Percentiles rank a stretch among this genome's conserved stretches.
These are phyloP conservation scores for Brassica rapa DNA, from an alignment of 345 rosid species.

Conservation along the genomic window DNA sequence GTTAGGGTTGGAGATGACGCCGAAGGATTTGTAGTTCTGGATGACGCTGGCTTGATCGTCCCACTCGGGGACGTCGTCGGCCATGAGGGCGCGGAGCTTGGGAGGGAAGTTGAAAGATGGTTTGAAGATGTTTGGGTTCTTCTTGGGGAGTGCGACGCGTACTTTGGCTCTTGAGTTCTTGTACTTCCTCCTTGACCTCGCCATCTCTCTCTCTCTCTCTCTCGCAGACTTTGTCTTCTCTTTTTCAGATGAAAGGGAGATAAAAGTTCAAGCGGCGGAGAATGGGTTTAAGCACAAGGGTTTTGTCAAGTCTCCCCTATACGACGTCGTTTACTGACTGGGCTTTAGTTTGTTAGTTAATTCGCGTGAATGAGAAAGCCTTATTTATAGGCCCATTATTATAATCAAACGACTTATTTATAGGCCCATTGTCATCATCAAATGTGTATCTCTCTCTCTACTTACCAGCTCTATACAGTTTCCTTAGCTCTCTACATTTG, in stretches of 20 bases:
- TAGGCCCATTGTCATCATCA: not conserved
- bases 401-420: not conserved
- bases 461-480: not conserved
- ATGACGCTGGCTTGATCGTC: slow-evolving; percentile 82
- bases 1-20: slow-evolving; percentile 87
- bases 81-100: slow-evolving; percentile 72
- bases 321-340: slow-evolving; percentile 6
- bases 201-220: slow-evolving; percentile 53
- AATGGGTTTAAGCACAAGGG: slow-evolving; percentile 25
- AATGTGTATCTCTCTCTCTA: not conserved
- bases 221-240: not conserved
- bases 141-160: slow-evolving; percentile 76
- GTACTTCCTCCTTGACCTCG: slow-evolving; percentile 90
- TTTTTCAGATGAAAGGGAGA: not conserved
- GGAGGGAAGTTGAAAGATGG: slow-evolving; percentile 85
- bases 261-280: slow-evolving; percentile 31
- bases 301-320: not conserved
- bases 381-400: not conserved
- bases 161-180: slow-evolving; percentile 77
- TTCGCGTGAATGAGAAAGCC: not conserved
- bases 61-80: slow-evolving; percentile 60
- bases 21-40: slow-evolving; percentile 84
- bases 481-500: too few species aligned
- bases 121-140: slow-evolving; percentile 71
- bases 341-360: not conserved